Evolutionary conservation across 768 basidiomycete genomes (phyloP).

Genomic region (Suillus spraguei): DNA sequence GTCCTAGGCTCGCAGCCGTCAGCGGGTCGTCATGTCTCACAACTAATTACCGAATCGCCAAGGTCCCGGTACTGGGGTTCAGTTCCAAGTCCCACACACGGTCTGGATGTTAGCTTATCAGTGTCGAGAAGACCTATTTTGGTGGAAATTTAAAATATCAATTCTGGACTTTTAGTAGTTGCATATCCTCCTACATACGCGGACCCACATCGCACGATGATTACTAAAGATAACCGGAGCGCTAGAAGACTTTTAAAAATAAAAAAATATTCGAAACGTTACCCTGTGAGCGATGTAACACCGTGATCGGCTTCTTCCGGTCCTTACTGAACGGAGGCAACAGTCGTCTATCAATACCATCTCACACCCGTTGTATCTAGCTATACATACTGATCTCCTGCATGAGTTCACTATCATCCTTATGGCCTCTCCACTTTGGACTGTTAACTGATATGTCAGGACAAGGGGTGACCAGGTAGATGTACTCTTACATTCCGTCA

Average conservation of each 20-base stretch:
- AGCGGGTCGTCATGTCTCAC: background rate
- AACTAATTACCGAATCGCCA: background rate
- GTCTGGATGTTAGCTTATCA: background rate
- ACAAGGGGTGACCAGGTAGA: background rate
- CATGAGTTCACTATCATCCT: conserved; percentile 11
- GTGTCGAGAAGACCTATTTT: background rate
- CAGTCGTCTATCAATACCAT: no score
- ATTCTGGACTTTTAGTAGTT: background rate
- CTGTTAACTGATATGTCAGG: conserved; percentile 1
- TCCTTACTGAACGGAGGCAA: no score
- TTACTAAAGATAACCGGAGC: background rate
- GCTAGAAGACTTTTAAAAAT: background rate
- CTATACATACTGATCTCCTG: conserved; percentile 8
- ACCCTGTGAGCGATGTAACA: background rate
- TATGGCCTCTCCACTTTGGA: conserved; percentile 12
- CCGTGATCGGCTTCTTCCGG: background rate
- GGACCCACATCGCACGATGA: background rate
- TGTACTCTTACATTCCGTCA: conserved; percentile 9
- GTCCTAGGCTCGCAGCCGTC: background rate
- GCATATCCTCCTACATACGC: background rate
- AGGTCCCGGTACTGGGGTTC: background rate
- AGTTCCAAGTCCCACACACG: background rate
- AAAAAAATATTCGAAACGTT: background rate
- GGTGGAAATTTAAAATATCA: background rate
- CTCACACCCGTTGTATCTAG: background rate